These are phyloP conservation scores for Neurospora discreta DNA, from an alignment of 495 filamentous ascomycete species.

Conservation along the genomic window DNA sequence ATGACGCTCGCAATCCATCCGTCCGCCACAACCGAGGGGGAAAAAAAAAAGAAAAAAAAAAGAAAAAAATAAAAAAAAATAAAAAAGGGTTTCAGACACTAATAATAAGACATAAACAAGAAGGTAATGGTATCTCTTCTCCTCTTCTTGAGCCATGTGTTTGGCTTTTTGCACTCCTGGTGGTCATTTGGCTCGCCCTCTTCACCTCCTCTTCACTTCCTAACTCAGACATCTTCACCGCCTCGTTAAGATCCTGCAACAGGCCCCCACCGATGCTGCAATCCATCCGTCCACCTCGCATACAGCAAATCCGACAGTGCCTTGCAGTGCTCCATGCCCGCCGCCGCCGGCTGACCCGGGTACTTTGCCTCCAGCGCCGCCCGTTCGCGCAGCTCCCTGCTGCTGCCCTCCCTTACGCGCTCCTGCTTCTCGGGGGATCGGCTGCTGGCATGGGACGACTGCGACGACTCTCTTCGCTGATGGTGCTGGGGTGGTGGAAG, in stretches of 20 bases:
- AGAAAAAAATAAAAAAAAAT: no score
- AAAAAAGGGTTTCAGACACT: not conserved
- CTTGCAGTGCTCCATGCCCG: slow-evolving; percentile 86
- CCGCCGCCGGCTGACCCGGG: slow-evolving; percentile 38
- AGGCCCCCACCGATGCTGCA: slow-evolving; percentile 63
- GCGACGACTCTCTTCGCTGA: slow-evolving; percentile 4
- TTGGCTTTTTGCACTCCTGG: not conserved
- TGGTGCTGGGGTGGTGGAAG: not conserved
- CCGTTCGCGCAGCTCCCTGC: slow-evolving; percentile 33
- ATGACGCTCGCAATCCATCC: not conserved
- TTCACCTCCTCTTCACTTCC: not conserved
- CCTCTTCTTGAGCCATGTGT: not conserved
- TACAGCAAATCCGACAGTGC: slow-evolving; percentile 86
- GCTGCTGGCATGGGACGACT: not conserved
- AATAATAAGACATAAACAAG: not conserved
- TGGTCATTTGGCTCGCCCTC: not conserved
- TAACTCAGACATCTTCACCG: not conserved
- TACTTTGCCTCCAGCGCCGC: slow-evolving; percentile 34
- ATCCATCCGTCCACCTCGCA: slow-evolving; percentile 74
- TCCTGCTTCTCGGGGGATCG: slow-evolving; percentile 10
- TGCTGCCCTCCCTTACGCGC: slow-evolving; percentile 6
- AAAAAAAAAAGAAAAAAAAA: not conserved
- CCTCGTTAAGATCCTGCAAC: slow-evolving; percentile 6
- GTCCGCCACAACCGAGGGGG: not conserved
- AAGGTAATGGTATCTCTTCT: not conserved